Percentiles rank a stretch among this genome's conserved stretches.
These are phyloP conservation scores for Ceratorhiza oryzae-sativae DNA, from an alignment of 1,284 basidiomycete genomes.

Conservation along the genomic window DNA sequence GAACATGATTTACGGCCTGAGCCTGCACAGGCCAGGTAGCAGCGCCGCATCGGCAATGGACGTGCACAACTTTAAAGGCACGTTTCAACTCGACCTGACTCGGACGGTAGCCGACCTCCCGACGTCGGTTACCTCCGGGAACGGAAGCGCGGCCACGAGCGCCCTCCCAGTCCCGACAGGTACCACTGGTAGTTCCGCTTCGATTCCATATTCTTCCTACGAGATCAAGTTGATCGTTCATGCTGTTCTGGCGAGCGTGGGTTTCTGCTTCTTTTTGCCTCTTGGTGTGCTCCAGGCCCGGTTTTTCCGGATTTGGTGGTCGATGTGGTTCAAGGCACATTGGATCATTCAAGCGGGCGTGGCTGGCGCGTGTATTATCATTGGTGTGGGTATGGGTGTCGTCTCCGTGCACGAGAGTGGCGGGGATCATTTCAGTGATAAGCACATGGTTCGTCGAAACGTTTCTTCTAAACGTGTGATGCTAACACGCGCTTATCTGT, in stretches of 20 bases:
- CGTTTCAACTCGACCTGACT: slow-evolving; percentile 10
- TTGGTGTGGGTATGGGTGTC: slow-evolving; percentile 39
- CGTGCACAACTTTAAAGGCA: background rate
- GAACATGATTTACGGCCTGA: slow-evolving; percentile 25
- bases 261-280: slow-evolving; percentile 32
- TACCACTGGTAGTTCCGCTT: background rate
- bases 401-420: slow-evolving; percentile 6
- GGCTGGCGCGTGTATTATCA: slow-evolving; percentile 39
- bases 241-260: slow-evolving; percentile 12
- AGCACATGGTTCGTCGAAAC: slow-evolving; percentile 40
- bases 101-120: slow-evolving; percentile 11
- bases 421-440: slow-evolving; percentile 28
- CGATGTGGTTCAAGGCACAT: slow-evolving; percentile 41
- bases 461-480: too few species aligned
- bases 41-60: background rate
- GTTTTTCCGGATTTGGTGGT: slow-evolving; percentile 29
- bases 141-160: background rate
- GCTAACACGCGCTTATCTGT: background rate
- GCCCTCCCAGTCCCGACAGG: slow-evolving; percentile 17
- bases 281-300: slow-evolving; percentile 33
- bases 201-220: background rate
- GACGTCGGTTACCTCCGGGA: background rate
- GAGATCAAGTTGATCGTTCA: slow-evolving; percentile 27
- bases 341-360: slow-evolving; percentile 39
- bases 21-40: background rate